Percentiles rank a stretch among this genome's conserved stretches.
These are phyloP conservation scores for Hortiboletus campestris DNA, from an alignment of 768 basidiomycete genomes.

Conservation along the genomic window DNA sequence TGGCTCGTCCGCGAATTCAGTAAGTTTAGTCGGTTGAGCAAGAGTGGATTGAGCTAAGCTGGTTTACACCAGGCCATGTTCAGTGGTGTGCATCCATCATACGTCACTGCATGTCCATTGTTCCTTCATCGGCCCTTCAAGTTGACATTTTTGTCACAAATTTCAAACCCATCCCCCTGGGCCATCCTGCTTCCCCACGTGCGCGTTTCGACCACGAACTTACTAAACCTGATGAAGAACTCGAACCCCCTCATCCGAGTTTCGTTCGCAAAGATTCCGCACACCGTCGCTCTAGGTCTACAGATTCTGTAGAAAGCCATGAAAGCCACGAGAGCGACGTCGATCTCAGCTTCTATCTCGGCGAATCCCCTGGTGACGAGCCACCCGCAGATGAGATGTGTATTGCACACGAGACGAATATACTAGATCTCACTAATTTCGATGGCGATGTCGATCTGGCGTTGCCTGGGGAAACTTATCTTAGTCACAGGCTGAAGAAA, in stretches of 20 bases:
- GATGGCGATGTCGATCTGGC: constrained; percentile 68
- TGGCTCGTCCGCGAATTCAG: constrained; percentile 79
- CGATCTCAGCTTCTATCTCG: constrained; percentile 44
- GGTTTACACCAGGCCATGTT: constrained; percentile 52
- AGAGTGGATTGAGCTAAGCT: not conserved
- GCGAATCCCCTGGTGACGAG: constrained; percentile 32
- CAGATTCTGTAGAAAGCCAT: constrained; percentile 31
- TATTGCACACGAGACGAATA: constrained; percentile 45
- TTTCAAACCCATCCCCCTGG: constrained; percentile 34
- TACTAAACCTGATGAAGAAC: constrained; percentile 17
- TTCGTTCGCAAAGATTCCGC: constrained; percentile 16
- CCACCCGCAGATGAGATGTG: constrained; percentile 32
- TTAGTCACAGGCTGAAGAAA: constrained; percentile 53
- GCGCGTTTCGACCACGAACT: constrained; percentile 10
- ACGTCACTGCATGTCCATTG: constrained; percentile 57
- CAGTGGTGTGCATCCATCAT: constrained; percentile 73
- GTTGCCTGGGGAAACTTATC: constrained; percentile 52
- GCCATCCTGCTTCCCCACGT: constrained; percentile 15
- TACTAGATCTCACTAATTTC: constrained; percentile 71
- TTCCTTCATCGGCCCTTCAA: constrained; percentile 48
- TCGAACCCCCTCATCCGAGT: constrained; percentile 37
- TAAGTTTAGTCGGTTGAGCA: constrained; percentile 35
- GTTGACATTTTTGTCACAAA: constrained; percentile 77
- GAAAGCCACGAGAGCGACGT: constrained; percentile 35
- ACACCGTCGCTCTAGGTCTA: constrained; percentile 13